Evolutionary conservation across 768 basidiomycete genomes (phyloP), one percentile per base, ranked within the genome.

Genomic region (Lentinula sp.): DNA sequence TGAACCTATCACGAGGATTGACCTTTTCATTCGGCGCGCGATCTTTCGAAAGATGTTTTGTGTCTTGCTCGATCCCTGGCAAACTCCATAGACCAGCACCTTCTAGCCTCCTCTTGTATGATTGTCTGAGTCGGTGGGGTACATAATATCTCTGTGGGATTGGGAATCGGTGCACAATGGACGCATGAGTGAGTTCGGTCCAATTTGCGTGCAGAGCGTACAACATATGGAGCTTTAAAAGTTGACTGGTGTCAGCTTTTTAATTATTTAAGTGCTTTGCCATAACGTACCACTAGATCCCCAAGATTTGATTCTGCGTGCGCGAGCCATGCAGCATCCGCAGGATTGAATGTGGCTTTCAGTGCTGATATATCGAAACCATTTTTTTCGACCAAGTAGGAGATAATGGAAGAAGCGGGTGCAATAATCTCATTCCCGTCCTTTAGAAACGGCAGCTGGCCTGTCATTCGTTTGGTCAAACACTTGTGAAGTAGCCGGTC

Each of bases 111-210:
- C 81, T 75, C 57, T 72, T 78, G 64, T 86, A 82, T 16, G 77
- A 69, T 32, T 80, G 76, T 42, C 89, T 81, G 36, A 92, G 79
- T 16, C 90, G 81, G 5, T 70, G 67, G 0, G 90, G 86, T 6
- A 90, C 82, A 66, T 88, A 93, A 68, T 90, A 93, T 8, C 84
- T 80, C 66, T 89, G 88, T 0, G 90, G 91, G 2, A 87, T 59
- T 13, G 84, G 79, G 58, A 88, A 83, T 65, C 85, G 70, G 6
- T 80, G 78, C 0, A 79, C 82, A 43, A 93, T 72, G 0, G 78
- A 72, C 3, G 80, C 81, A 39, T 79, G 79, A 10, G 81, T 88
- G 60, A 90, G 65, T 9, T 74, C 73, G 60, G 67, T 72, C 80
- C 88, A 93, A 64, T 93, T 93, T 37, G 74, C 76, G 15, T 80